These are phyloP conservation scores for Ophiognomonia clavigignenti-juglandacearum DNA, from an alignment of 2,329 filamentous ascomycete species.

Conservation along the genomic window DNA sequence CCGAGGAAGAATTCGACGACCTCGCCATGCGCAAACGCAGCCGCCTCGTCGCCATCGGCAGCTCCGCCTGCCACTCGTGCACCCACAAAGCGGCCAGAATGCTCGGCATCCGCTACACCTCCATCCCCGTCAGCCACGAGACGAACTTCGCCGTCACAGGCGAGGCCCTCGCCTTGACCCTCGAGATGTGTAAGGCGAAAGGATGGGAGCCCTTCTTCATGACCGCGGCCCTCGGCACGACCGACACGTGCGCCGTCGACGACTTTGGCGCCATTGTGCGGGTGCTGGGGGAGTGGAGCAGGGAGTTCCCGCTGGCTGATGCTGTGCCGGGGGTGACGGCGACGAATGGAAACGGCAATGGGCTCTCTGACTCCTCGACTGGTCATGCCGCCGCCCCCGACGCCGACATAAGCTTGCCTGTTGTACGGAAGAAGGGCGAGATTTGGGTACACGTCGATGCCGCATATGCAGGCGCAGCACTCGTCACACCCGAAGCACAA, in stretches of 20 bases:
- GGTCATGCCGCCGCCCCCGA: too few species aligned
- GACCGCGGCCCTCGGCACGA: constrained; percentile 79
- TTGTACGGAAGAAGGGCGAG: constrained; percentile 31
- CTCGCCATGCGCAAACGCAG: constrained; percentile 61
- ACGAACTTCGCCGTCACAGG: constrained; percentile 69
- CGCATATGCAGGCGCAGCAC: constrained; percentile 82
- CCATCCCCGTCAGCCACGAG: constrained; percentile 57
- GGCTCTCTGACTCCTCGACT: too few species aligned
- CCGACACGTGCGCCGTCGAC: constrained; percentile 82
- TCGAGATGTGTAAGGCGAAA: constrained; percentile 61
- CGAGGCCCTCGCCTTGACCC: constrained; percentile 50
- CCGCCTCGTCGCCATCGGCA: constrained; percentile 74
- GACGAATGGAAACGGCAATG: background rate
- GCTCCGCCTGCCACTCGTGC: constrained; percentile 74
- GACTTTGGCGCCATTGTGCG: constrained; percentile 66
- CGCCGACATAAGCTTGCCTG: constrained; percentile 8
- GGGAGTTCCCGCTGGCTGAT: constrained; percentile 14
- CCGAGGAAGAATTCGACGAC: constrained; percentile 60
- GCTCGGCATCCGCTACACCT: constrained; percentile 72
- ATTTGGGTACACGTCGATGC: constrained; percentile 94
- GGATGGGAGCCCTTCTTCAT: constrained; percentile 83
- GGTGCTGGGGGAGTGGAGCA: constrained; percentile 32
- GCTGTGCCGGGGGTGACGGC: constrained; percentile 21
- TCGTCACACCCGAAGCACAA: constrained; percentile 77
- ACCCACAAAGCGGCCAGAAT: constrained; percentile 86